phyloP scores from a whole-genome alignment of 179 eudicot species.

The Spergularia azorica region DNA sequence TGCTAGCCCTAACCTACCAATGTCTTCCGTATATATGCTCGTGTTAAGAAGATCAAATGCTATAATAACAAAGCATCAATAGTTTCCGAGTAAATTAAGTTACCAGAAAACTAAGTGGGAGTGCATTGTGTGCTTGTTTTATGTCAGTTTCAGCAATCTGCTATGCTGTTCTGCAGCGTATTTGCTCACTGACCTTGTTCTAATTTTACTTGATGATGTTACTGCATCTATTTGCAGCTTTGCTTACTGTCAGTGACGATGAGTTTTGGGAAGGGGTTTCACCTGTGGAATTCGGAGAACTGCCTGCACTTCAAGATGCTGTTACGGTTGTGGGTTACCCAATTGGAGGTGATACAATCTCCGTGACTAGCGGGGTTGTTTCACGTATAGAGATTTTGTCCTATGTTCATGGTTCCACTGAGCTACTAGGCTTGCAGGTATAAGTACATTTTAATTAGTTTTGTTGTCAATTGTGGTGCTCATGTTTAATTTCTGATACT shows the following conservation, averaged over 20 bases:
- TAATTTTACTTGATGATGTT: slow-evolving; percentile 1
- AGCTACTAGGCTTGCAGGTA: slow-evolving; percentile 96
- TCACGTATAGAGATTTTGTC: slow-evolving; percentile 93
- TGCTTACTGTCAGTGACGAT: slow-evolving; percentile 82
- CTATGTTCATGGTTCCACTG: slow-evolving; percentile 96
- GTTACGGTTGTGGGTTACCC: slow-evolving; percentile 98
- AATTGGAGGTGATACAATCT: slow-evolving; percentile 95
- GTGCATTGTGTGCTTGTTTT: background rate
- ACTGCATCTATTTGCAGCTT: slow-evolving; percentile 45
- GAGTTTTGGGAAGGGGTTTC: slow-evolving; percentile 95
- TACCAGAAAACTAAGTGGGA: no score
- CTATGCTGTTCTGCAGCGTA: background rate
- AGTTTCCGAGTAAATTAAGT: no score
- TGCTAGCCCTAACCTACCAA: no score
- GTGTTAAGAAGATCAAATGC: no score
- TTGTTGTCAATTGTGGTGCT: background rate
- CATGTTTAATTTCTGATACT: background rate
- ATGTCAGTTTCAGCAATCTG: background rate
- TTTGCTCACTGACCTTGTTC: background rate
- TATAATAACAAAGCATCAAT: no score
- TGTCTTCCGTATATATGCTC: no score
- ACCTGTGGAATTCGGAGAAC: slow-evolving; percentile 82
- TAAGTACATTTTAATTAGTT: background rate
- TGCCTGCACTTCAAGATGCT: slow-evolving; percentile 97
- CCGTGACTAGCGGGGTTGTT: slow-evolving; percentile 98